Percentiles rank a stretch among this genome's conserved stretches.
Conservation (phyloP, 768 basidiomycete genomes). For the Lyophyllum atratum region DNA sequence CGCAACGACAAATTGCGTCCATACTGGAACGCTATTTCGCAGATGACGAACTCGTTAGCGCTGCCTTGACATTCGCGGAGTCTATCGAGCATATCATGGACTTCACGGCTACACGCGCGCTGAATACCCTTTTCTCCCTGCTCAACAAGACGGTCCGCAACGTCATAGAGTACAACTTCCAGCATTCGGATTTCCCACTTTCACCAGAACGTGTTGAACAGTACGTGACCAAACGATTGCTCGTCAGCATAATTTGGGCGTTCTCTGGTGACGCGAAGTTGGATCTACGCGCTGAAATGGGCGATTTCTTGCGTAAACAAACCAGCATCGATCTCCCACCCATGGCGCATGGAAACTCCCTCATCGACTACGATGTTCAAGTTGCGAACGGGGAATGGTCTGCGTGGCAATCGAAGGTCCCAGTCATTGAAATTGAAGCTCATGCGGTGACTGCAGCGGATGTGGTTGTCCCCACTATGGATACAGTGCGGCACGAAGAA, state of each 20-base stretch:
- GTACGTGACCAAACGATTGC: conserved; percentile 86
- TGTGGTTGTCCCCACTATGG: conserved; percentile 96
- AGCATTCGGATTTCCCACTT: conserved; percentile 95
- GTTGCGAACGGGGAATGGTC: conserved; percentile 85
- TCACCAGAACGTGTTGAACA: conserved; percentile 82
- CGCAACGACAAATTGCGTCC: conserved; percentile 73
- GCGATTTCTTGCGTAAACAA: conserved; percentile 80
- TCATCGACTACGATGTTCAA: conserved; percentile 96
- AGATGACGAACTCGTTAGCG: conserved; percentile 77
- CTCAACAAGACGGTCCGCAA: conserved; percentile 95
- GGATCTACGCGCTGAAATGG: conserved; percentile 86
- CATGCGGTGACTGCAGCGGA: conserved; percentile 96
- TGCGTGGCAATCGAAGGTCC: conserved; percentile 90
- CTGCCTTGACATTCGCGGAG: conserved; percentile 77
- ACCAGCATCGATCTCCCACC: conserved; percentile 91
- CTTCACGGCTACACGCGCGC: conserved; percentile 87
- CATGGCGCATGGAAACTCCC: conserved; percentile 71
- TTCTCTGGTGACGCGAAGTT: conserved; percentile 97
- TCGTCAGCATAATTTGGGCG: conserved; percentile 95
- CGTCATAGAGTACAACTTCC: conserved; percentile 90
- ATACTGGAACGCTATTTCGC: conserved; percentile 84
- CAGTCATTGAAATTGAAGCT: conserved; percentile 94
- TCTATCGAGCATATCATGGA: conserved; percentile 99
- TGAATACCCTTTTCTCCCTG: conserved; percentile 95
- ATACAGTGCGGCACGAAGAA: conserved; percentile 98